Conservation (phyloP, 108 stramenopile species). For the Parmales sp. region DNA sequence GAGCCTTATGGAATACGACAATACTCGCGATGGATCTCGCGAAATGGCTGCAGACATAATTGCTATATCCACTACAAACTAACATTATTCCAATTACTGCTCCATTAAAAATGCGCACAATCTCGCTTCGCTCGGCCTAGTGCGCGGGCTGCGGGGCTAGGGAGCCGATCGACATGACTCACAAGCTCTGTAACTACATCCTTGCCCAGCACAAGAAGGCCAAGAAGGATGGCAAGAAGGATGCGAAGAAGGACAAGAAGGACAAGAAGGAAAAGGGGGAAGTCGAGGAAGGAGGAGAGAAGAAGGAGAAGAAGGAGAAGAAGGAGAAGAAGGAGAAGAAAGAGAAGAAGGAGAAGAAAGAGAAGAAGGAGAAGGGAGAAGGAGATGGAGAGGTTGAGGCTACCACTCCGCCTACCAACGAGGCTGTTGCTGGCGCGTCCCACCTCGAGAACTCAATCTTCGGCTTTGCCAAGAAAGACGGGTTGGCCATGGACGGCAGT, state of each 20-base stretch:
- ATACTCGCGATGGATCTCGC: no score
- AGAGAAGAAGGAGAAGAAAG: conserved; percentile 37
- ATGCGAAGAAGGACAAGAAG: conserved; percentile 34
- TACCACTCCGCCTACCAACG: background rate
- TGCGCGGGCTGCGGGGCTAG: conserved; percentile 95
- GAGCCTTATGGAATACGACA: no score
- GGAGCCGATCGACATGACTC: conserved; percentile 92
- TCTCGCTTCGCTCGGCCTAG: no score
- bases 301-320: conserved; percentile 38
- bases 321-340: conserved; percentile 44
- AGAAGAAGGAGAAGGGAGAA: conserved; percentile 42
- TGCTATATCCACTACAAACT: no score
- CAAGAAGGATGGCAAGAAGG: conserved; percentile 55
- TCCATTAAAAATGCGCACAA: no score
- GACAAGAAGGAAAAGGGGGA: conserved; percentile 60
- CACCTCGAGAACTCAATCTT: conserved; percentile 52
- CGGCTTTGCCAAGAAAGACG: conserved; percentile 37
- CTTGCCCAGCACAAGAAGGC: conserved; percentile 76
- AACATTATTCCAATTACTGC: no score
- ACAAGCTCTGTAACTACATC: conserved; percentile 87
- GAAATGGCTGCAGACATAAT: no score
- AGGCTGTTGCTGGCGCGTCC: conserved; percentile 40
- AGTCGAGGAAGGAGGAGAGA: conserved; percentile 35
- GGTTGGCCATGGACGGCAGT: conserved; percentile 30
- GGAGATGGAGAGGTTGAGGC: conserved; percentile 20